A percentile compares a stretch with the other conserved stretches of the same genome.
phyloP scores from a whole-genome alignment of 148 eudicot genomes.

The Arbutus unedo region DNA sequence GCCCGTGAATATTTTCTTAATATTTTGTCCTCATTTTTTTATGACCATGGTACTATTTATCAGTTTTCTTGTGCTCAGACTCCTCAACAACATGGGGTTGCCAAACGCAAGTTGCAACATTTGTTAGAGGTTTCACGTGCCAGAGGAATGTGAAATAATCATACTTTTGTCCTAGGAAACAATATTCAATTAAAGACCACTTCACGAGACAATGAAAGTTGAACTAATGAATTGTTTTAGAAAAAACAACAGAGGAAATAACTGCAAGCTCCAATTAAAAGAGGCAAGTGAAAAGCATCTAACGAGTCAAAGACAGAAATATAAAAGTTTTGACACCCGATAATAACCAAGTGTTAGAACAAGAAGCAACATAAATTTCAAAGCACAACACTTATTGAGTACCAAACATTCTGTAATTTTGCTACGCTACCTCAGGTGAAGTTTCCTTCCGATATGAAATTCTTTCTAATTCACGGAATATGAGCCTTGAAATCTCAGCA shows the following conservation, averaged over 20 bases:
- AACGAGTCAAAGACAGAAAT: background rate
- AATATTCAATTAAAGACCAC: background rate
- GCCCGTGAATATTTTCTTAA: too few species aligned
- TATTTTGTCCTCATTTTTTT: too few species aligned
- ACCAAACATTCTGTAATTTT: background rate
- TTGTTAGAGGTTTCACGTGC: background rate
- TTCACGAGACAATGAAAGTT: background rate
- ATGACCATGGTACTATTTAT: too few species aligned
- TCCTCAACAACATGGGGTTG: too few species aligned
- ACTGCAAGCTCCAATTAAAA: background rate
- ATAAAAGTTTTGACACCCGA: background rate
- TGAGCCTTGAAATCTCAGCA: constrained; percentile 92
- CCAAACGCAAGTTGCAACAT: too few species aligned
- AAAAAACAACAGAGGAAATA: background rate
- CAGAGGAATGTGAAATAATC: background rate
- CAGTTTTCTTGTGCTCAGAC: too few species aligned
- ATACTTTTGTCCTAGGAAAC: background rate
- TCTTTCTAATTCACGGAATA: constrained; percentile 86
- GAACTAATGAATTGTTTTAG: background rate
- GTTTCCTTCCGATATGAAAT: constrained; percentile 60
- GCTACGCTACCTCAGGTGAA: constrained; percentile 60
- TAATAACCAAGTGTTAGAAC: background rate
- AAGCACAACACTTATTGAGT: background rate
- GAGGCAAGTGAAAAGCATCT: background rate
- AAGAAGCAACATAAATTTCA: background rate